Evolutionary conservation across 106 monocot genomes (phyloP).

Genomic region (Phalaenopsis aphrodite): DNA sequence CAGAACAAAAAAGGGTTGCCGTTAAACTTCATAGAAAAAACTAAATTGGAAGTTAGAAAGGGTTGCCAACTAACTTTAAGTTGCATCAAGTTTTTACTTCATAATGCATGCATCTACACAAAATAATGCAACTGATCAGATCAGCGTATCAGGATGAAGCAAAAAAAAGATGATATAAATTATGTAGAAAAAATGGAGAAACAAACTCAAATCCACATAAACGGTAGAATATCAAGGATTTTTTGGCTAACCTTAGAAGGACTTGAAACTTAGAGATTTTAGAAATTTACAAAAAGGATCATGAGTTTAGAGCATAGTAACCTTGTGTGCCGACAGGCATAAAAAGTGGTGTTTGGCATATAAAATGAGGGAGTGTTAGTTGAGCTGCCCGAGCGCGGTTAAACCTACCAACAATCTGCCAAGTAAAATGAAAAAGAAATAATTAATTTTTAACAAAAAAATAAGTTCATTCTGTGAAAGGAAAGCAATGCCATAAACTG

Average conservation of each 20-base stretch:
- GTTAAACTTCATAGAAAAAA: background rate
- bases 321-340: conserved; percentile 99
- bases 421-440: background rate
- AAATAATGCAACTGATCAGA: background rate
- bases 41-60: background rate
- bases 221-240: background rate
- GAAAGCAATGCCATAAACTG: background rate
- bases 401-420: conserved; percentile 77
- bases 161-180: background rate
- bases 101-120: background rate
- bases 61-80: background rate
- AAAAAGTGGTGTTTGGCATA: conserved; percentile 84
- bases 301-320: conserved; percentile 7
- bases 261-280: background rate
- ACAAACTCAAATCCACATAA: background rate
- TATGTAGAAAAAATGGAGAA: background rate
- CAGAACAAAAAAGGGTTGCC: background rate
- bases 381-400: conserved; percentile 92
- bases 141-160: background rate
- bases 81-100: background rate
- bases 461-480: background rate
- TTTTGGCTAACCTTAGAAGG: background rate
- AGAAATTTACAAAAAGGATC: conserved; percentile 1
- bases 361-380: conserved; percentile 77
- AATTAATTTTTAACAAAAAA: background rate